Evolutionary conservation across 768 basidiomycete genomes (phyloP).

Genomic region (Hebeloma cylindrosporum): DNA sequence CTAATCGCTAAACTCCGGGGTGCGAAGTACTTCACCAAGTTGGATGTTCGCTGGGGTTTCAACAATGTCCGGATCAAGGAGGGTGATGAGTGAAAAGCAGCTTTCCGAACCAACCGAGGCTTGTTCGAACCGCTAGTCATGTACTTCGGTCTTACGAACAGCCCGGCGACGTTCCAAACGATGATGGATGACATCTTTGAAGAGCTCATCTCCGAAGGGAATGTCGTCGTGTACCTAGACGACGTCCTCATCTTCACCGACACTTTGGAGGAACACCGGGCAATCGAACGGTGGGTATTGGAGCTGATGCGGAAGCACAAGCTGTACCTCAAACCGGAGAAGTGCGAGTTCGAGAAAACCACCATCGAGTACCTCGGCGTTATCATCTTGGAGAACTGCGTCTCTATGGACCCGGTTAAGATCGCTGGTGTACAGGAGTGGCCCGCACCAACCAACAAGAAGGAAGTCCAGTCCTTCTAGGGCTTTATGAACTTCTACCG

Average conservation of each 20-base stretch:
- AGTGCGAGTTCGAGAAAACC: slow-evolving; percentile 32
- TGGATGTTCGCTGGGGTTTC: no score
- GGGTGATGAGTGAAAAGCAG: slow-evolving; percentile 44
- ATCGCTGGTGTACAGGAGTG: slow-evolving; percentile 36
- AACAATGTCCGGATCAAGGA: no score
- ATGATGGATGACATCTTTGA: no score
- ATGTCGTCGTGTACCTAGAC: no score
- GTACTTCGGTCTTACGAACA: slow-evolving; percentile 35
- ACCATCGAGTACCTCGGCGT: slow-evolving; percentile 36
- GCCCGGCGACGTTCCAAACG: no score
- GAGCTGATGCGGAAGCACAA: slow-evolving; percentile 24
- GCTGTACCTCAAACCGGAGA: no score
- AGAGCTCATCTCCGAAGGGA: no score
- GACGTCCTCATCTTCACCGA: slow-evolving; percentile 25
- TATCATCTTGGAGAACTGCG: slow-evolving; percentile 17
- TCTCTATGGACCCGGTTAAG: slow-evolving; percentile 41
- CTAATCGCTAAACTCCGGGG: no score
- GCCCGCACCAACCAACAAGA: slow-evolving; percentile 24
- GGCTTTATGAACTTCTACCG: slow-evolving; percentile 48
- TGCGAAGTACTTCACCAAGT: no score
- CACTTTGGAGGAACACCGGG: slow-evolving; percentile 15
- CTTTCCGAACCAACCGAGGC: slow-evolving; percentile 36
- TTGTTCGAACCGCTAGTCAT: slow-evolving; percentile 37
- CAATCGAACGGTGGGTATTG: slow-evolving; percentile 12
- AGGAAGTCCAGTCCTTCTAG: slow-evolving; percentile 40